Evolutionary conservation across 495 filamentous ascomycete genomes (phyloP).

Genomic region (Annulohypoxylon maeteangense): DNA sequence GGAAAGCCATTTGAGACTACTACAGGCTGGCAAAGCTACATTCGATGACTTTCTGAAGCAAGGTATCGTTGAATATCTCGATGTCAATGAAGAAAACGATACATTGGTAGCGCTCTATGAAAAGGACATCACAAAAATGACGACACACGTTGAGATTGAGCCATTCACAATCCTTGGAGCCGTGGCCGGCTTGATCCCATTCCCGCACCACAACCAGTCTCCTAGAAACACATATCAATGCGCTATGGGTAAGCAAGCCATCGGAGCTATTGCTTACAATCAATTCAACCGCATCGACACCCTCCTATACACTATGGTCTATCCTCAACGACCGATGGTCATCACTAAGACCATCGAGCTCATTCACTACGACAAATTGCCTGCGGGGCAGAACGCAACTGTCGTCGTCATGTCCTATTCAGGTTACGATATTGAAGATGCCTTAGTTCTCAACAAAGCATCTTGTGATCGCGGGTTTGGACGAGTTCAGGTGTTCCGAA

Average conservation of each 20-base stretch:
- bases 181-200: constrained; percentile 95
- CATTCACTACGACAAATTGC: constrained; percentile 96
- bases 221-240: constrained; percentile 99
- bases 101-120: constrained; percentile 91
- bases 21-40: constrained; percentile 80
- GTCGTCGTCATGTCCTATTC: constrained; percentile 99
- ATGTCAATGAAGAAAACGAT: constrained; percentile 99
- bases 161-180: constrained; percentile 98
- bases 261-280: constrained; percentile 96
- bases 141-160: constrained; percentile 96
- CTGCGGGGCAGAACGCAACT: constrained; percentile 94
- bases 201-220: constrained; percentile 99
- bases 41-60: constrained; percentile 93
- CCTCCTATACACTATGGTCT: constrained; percentile 94
- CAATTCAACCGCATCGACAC: constrained; percentile 97
- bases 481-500: constrained; percentile 93
- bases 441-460: constrained; percentile 94
- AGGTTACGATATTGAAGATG: constrained; percentile 99
- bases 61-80: constrained; percentile 93
- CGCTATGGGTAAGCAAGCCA: constrained; percentile 99
- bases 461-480: constrained; percentile 94
- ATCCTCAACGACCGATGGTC: constrained; percentile 97
- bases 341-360: constrained; percentile 96
- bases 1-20: constrained; percentile 74
- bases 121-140: constrained; percentile 77